phyloP scores from a whole-genome alignment of 352 stramenopile species.

The Phytophthora podocarpi region DNA sequence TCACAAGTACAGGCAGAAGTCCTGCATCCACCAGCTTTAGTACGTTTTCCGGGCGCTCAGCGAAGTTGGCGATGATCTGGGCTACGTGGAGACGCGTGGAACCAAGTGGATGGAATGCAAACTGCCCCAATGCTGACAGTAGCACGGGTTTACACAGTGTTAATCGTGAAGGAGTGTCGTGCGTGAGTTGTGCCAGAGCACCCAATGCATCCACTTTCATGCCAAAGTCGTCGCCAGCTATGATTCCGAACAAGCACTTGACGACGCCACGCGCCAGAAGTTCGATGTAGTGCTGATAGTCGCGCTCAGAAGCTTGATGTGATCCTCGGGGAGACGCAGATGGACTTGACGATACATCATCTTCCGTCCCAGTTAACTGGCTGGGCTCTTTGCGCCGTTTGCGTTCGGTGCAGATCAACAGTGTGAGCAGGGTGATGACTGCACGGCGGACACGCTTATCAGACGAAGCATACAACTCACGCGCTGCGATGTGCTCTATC shows the following conservation, averaged over 20 bases:
- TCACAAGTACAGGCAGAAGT: constrained; percentile 66
- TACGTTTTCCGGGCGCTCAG: constrained; percentile 70
- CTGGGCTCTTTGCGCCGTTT: constrained; percentile 27
- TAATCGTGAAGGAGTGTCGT: constrained; percentile 65
- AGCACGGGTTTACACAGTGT: constrained; percentile 75
- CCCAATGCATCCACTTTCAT: constrained; percentile 74
- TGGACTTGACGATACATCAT: background rate
- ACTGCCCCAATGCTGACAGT: constrained; percentile 58
- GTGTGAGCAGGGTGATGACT: constrained; percentile 62
- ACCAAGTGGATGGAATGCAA: constrained; percentile 68
- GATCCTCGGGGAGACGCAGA: background rate
- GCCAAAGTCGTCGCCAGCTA: constrained; percentile 67
- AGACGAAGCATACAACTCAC: constrained; percentile 58
- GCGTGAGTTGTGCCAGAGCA: constrained; percentile 70
- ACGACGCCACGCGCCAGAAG: constrained; percentile 71
- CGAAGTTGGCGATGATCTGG: constrained; percentile 80
- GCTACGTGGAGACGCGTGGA: constrained; percentile 66
- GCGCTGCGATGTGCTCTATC: constrained; percentile 57
- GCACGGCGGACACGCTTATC: constrained; percentile 66
- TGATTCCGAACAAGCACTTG: constrained; percentile 74
- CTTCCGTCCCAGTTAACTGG: background rate
- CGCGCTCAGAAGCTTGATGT: constrained; percentile 27
- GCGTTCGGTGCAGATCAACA: constrained; percentile 64
- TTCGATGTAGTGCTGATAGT: constrained; percentile 80
- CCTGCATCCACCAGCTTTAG: constrained; percentile 75